phyloP scores from a whole-genome alignment of 306 rosid genomes.

The Glycine tomentella region DNA sequence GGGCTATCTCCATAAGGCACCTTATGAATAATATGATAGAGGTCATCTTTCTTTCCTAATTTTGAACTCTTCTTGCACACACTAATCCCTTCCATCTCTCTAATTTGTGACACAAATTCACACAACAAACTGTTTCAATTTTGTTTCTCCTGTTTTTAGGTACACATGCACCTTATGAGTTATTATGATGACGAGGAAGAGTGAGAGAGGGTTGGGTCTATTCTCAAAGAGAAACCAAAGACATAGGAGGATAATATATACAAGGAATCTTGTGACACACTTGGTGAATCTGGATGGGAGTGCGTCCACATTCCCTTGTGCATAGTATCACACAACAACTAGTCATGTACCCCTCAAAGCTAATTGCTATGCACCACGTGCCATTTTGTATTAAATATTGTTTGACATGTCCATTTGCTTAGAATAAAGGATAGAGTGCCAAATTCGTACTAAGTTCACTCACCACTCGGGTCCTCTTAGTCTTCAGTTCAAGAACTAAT shows the following conservation, averaged over 20 bases:
- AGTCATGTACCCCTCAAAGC: slow-evolving; percentile 6
- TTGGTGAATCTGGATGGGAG: slow-evolving; percentile 45
- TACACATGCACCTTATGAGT: slow-evolving; percentile 34
- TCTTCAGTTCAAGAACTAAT: background rate
- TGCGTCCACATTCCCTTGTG: slow-evolving; percentile 42
- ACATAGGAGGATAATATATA: slow-evolving; percentile 41
- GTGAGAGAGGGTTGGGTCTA: too few relatives aligned
- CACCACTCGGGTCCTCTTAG: background rate
- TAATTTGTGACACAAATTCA: background rate
- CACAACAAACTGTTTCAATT: too few relatives aligned
- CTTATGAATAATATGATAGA: slow-evolving; percentile 85
- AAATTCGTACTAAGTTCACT: background rate
- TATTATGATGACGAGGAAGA: slow-evolving; percentile 7
- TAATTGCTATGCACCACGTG: slow-evolving; percentile 33
- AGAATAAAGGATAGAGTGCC: background rate
- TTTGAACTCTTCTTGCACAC: slow-evolving; percentile 33
- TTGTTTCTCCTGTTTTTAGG: too few relatives aligned
- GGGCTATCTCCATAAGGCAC: slow-evolving; percentile 85
- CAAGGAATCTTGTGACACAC: slow-evolving; percentile 37
- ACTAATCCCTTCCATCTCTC: slow-evolving; percentile 48
- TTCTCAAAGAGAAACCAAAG: too few relatives aligned
- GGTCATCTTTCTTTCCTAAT: slow-evolving; percentile 65
- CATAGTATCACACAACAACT: background rate
- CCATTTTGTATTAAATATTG: background rate
- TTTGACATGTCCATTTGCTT: background rate